Evolutionary conservation across 371 early-diverging fungal genomes (phyloP).

Genomic region (Phascolomyces articulosus): DNA sequence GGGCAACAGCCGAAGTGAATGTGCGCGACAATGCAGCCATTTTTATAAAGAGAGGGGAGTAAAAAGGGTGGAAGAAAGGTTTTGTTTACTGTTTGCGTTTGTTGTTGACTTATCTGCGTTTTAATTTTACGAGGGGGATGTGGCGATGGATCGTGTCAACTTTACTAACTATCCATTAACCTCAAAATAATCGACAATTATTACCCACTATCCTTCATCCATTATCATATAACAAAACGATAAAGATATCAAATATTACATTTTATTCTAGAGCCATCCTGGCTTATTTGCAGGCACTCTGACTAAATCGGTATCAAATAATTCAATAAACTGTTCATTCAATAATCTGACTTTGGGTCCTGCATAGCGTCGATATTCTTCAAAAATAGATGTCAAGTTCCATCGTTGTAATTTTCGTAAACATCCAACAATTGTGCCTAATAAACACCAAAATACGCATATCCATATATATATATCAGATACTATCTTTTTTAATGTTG

Average conservation of each 20-base stretch:
- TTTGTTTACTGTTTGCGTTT: slow-evolving; percentile 2
- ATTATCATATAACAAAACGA: no score
- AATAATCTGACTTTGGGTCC: slow-evolving; percentile 92
- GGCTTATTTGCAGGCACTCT: slow-evolving; percentile 80
- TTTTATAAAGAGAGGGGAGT: slow-evolving; percentile 10
- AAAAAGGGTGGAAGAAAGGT: neutral
- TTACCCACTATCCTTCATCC: neutral
- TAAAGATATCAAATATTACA: no score
- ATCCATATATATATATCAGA: no score
- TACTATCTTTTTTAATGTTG: no score
- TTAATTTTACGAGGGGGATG: neutral
- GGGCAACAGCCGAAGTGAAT: slow-evolving; percentile 10
- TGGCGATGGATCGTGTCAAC: no score
- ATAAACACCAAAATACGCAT: neutral
- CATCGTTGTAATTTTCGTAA: slow-evolving; percentile 95
- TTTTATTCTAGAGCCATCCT: slow-evolving; percentile 67
- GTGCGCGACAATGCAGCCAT: slow-evolving; percentile 17
- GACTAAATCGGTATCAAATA: slow-evolving; percentile 95
- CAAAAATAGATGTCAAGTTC: slow-evolving; percentile 97
- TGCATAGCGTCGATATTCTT: slow-evolving; percentile 96
- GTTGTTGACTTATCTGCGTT: neutral
- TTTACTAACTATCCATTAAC: no score
- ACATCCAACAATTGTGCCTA: slow-evolving; percentile 95
- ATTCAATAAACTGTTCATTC: slow-evolving; percentile 94
- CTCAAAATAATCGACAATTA: no score